A percentile compares a stretch with the other conserved stretches of the same genome.
Evolutionary conservation across 1,284 basidiomycete genomes (phyloP).

Genomic region (Rhodotorula mucilaginosa): DNA sequence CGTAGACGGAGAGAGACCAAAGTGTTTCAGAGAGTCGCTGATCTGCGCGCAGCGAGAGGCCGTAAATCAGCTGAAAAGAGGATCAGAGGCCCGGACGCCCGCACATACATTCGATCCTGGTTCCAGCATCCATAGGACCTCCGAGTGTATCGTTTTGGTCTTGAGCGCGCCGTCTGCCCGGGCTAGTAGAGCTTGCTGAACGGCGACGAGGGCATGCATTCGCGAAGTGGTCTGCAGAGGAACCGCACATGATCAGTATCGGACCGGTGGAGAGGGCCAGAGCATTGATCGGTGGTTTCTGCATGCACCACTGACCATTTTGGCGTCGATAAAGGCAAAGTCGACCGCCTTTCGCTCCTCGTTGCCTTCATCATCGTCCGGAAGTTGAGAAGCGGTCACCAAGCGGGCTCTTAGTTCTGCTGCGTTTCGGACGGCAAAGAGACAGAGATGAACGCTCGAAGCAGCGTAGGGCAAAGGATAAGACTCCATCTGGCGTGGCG

Average conservation of each 20-base stretch:
- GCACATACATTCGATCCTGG: constrained; percentile 71
- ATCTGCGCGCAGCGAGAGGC: constrained; percentile 59
- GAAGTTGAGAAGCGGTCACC: constrained; percentile 61
- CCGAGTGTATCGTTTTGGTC: constrained; percentile 79
- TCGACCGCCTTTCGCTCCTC: constrained; percentile 68
- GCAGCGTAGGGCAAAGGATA: constrained; percentile 49
- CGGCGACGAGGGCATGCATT: constrained; percentile 73
- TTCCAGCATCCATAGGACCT: constrained; percentile 76
- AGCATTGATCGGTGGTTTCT: neutral
- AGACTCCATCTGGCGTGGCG: constrained; percentile 49
- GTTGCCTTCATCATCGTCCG: constrained; percentile 63
- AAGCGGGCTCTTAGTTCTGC: constrained; percentile 63
- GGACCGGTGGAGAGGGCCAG: no score
- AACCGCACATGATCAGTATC: neutral
- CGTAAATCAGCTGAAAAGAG: neutral
- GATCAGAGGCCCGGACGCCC: constrained; percentile 24
- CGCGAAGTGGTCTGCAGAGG: constrained; percentile 64
- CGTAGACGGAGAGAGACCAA: constrained; percentile 71
- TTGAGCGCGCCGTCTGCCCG: constrained; percentile 59
- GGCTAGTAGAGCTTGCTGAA: constrained; percentile 73
- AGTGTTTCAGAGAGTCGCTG: constrained; percentile 75
- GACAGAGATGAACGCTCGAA: constrained; percentile 59
- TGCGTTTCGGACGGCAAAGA: constrained; percentile 69
- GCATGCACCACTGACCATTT: constrained; percentile 51
- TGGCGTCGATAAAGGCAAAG: constrained; percentile 82